Evolutionary conservation across 2,329 filamentous ascomycete genomes (phyloP), one percentile per base, ranked within the genome.

Genomic region (Aspergillus transmontanensis): DNA sequence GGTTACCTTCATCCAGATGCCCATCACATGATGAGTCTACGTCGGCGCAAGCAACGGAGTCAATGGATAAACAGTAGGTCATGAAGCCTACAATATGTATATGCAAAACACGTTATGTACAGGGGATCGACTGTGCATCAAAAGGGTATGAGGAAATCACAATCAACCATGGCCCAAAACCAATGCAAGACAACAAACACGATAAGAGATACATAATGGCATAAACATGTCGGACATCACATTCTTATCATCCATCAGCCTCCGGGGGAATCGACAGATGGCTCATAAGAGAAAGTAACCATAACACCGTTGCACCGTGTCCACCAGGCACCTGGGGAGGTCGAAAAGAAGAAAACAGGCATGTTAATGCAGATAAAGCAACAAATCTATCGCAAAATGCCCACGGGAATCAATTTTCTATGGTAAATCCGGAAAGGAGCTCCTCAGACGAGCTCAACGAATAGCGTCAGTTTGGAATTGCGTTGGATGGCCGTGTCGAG

Each of bases 401-500:
- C 32, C 61, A 61, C 45, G 34, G 57, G 41, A 28, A 69, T 48
- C 41, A 65, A 21, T 45, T 57, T 63, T 70, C 67, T 70, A 70
- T 70, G 68, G 63, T 62, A 32, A 32, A 30, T 45, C 43, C 14
- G 21, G 36, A 34, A 45, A 50, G 23, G 54, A 16, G 34, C n/a
- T 34, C 50, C 59, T 73, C 66, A 79, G 46, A 71, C 73, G 60
- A 79, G 69, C 50, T 73, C 75, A 68, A 91, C 89, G 68, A 88
- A 91, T 30, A 97, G 82, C 59, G 94, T 88, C 66, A 98, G 83
- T 81, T 97, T 97, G 68, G 93, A 90, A 78, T 96, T 96, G 71
- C 93, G 84, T 71, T 91, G 86, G 66, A 97, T 82, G 3, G 94
- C 94, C 68, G 87, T 85, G 67, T 93, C 89, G 58, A 98, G 81